Percentiles rank a stretch among this genome's conserved stretches.
phyloP scores from a whole-genome alignment of 352 stramenopile species.

The Pythium dissimile region DNA sequence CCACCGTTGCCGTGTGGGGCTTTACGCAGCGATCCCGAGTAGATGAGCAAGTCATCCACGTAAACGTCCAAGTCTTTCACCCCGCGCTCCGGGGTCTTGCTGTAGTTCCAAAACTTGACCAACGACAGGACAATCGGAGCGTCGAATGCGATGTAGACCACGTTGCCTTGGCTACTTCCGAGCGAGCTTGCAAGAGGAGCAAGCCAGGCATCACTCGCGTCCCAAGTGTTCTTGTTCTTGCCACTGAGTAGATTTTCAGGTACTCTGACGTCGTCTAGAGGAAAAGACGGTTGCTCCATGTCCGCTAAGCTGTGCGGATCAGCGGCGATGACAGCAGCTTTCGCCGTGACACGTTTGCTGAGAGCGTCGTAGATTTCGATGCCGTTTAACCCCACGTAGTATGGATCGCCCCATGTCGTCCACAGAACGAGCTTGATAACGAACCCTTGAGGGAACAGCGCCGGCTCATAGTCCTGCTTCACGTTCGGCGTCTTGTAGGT shows the following conservation, averaged over 20 bases:
- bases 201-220: slow-evolving; percentile 69
- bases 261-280: slow-evolving; percentile 40
- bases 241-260: slow-evolving; percentile 64
- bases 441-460: slow-evolving; percentile 77
- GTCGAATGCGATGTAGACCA: slow-evolving; percentile 76
- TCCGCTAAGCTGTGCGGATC: slow-evolving; percentile 59
- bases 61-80: slow-evolving; percentile 84
- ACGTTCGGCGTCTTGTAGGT: slow-evolving; percentile 76
- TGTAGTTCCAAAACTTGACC: slow-evolving; percentile 91
- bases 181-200: slow-evolving; percentile 71
- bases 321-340: slow-evolving; percentile 40
- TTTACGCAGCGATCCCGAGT: slow-evolving; percentile 57
- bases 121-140: slow-evolving; percentile 64
- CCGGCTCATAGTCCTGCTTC: slow-evolving; percentile 85
- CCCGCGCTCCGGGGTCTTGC: slow-evolving; percentile 78
- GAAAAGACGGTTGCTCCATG: slow-evolving; percentile 17
- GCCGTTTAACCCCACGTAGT: slow-evolving; percentile 80
- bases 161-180: slow-evolving; percentile 46
- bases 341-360: slow-evolving; percentile 35
- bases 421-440: slow-evolving; percentile 83
- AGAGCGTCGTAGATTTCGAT: slow-evolving; percentile 73
- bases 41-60: slow-evolving; percentile 83
- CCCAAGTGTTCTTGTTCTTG: slow-evolving; percentile 73
- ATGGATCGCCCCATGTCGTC: slow-evolving; percentile 81
- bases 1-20: slow-evolving; percentile 28